Evolutionary conservation across 768 basidiomycete genomes (phyloP).

Genomic region (Trametes cubensis): DNA sequence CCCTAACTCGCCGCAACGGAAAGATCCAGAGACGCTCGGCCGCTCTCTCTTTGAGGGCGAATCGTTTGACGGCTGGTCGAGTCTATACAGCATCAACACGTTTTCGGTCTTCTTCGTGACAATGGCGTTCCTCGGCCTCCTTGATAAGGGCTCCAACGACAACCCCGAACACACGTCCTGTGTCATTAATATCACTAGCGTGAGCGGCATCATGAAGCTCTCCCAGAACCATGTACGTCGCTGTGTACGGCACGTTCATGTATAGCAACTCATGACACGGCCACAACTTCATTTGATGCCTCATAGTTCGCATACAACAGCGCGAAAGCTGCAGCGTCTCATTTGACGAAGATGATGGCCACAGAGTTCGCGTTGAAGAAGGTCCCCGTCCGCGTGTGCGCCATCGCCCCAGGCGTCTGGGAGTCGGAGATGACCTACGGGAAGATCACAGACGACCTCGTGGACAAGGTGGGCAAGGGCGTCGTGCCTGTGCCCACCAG

Average conservation of each 20-base stretch:
- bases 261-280: too few relatives aligned
- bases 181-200: constrained; percentile 78
- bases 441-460: constrained; percentile 46
- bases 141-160: constrained; percentile 72
- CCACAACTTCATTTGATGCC: neutral
- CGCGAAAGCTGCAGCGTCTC: constrained; percentile 75
- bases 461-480: constrained; percentile 60
- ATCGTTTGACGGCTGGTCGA: constrained; percentile 61
- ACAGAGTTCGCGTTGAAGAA: constrained; percentile 74
- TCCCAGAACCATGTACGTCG: constrained; percentile 75
- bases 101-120: constrained; percentile 80
- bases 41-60: constrained; percentile 72
- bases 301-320: constrained; percentile 80
- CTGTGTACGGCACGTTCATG: neutral
- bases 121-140: constrained; percentile 72
- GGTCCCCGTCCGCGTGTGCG: constrained; percentile 68
- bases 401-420: constrained; percentile 76
- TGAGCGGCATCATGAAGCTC: constrained; percentile 71
- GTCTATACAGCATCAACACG: constrained; percentile 67
- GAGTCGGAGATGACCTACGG: constrained; percentile 75
- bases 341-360: constrained; percentile 75
- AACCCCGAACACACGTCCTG: constrained; percentile 57
- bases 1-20: constrained; percentile 56
- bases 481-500: constrained; percentile 62
- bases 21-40: constrained; percentile 66